Conservation (phyloP, 495 filamentous ascomycete species). For the Neurospora tetrasperma region DNA sequence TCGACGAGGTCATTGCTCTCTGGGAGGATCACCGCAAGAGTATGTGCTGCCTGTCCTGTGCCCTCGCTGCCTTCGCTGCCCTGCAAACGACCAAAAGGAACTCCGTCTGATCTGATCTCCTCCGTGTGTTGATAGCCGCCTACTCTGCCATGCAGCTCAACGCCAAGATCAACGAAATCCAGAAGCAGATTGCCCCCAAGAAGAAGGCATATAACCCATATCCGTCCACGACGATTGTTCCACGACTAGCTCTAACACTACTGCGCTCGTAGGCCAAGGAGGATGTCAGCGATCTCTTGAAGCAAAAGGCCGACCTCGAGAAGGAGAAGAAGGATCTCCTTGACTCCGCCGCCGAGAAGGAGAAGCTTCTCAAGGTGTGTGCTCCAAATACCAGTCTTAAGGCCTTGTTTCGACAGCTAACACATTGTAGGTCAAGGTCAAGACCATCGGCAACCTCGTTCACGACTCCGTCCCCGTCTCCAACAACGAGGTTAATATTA, state of each 20-base stretch:
- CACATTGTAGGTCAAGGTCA: constrained; percentile 53
- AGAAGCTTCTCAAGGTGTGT: constrained; percentile 42
- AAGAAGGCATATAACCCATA: constrained; percentile 60
- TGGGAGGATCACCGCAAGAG: constrained; percentile 77
- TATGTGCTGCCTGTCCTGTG: constrained; percentile 34
- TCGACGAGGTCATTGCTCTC: constrained; percentile 82
- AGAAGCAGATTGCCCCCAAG: constrained; percentile 83
- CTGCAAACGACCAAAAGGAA: background rate
- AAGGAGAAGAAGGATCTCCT: constrained; percentile 71
- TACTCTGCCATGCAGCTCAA: constrained; percentile 73
- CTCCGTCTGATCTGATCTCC: background rate
- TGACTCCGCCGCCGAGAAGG: constrained; percentile 62
- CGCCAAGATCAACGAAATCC: constrained; percentile 72
- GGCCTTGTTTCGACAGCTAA: background rate
- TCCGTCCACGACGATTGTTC: background rate
- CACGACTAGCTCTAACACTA: background rate
- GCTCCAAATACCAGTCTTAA: background rate
- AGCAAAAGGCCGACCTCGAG: constrained; percentile 64
- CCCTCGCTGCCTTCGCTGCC: background rate
- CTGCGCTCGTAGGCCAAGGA: constrained; percentile 58
- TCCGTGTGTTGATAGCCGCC: constrained; percentile 21
- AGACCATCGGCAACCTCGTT: constrained; percentile 85
- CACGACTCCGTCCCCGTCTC: constrained; percentile 86
- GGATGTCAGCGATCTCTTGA: constrained; percentile 71
- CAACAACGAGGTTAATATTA: constrained; percentile 60